These are phyloP conservation scores for Suillus plorans DNA, from an alignment of 768 basidiomycete genomes.

Conservation along the genomic window DNA sequence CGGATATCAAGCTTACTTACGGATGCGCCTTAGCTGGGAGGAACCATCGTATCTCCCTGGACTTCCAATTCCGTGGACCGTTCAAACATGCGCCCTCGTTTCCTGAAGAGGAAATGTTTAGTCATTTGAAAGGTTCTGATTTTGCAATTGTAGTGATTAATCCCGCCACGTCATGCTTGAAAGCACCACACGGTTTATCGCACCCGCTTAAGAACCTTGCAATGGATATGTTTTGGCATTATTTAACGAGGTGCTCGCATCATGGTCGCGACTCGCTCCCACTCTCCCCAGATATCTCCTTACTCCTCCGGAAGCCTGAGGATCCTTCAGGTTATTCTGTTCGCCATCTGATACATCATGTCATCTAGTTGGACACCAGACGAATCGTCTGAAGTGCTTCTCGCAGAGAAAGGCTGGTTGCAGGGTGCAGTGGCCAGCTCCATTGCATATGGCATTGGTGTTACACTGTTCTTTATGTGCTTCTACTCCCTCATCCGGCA, in stretches of 20 bases:
- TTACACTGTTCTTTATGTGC: conserved; percentile 5
- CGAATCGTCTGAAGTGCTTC: not conserved
- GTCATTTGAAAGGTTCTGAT: too few species aligned
- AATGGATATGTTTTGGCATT: not conserved
- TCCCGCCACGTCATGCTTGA: not conserved
- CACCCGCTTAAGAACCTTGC: not conserved
- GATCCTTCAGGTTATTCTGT: not conserved
- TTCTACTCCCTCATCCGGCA: conserved; percentile 5
- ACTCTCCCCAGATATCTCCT: not conserved
- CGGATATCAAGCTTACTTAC: too few species aligned
- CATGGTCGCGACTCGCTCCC: not conserved
- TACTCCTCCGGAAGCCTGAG: not conserved
- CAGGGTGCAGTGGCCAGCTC: conserved; percentile 7
- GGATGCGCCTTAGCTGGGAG: too few species aligned
- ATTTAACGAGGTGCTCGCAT: not conserved
- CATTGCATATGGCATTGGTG: conserved; percentile 14
- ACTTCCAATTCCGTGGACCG: too few species aligned
- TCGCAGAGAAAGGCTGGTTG: conserved; percentile 1
- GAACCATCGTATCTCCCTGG: too few species aligned
- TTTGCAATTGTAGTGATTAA: too few species aligned
- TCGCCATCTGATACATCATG: not conserved
- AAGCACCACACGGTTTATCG: not conserved
- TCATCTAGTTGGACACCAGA: not conserved
- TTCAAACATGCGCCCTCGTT: too few species aligned
- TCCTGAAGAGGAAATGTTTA: too few species aligned